phyloP scores from a whole-genome alignment of 1,139 yeast genomes.

The Yamadazyma trypodendri region DNA sequence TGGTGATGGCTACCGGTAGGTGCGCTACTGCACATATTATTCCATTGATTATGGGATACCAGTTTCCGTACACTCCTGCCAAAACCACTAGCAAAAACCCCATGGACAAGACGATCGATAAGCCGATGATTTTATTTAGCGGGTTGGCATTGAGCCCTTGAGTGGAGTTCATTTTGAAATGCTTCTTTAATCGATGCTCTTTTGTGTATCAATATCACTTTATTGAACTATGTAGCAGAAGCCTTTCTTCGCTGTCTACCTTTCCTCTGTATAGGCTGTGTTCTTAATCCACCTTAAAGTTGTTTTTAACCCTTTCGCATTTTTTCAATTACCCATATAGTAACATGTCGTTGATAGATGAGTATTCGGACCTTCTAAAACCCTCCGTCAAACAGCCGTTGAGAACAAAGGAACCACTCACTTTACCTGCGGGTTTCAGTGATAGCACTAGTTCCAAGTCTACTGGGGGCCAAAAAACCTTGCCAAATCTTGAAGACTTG shows the following conservation, averaged over 20 bases:
- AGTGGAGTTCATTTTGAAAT: constrained; percentile 3
- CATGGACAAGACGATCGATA: constrained; percentile 70
- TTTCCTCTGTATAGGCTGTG: neutral
- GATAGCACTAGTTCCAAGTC: constrained; percentile 7
- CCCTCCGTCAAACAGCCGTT: constrained; percentile 16
- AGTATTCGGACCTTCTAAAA: constrained; percentile 17
- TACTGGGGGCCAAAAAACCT: constrained; percentile 5
- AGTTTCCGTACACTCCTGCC: constrained; percentile 73
- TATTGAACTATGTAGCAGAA: too few relatives aligned
- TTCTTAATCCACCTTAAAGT: too few relatives aligned
- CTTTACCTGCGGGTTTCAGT: constrained; percentile 23
- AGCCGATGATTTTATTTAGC: constrained; percentile 68
- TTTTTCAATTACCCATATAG: neutral
- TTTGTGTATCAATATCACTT: too few relatives aligned
- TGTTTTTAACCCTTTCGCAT: constrained; percentile 1
- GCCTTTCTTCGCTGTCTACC: too few relatives aligned
- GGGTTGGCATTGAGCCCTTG: constrained; percentile 47
- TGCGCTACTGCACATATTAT: constrained; percentile 60
- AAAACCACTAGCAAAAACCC: constrained; percentile 79
- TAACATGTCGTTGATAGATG: constrained; percentile 2
- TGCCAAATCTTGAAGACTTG: constrained; percentile 25
- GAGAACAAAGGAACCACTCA: constrained; percentile 12
- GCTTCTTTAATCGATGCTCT: too few relatives aligned
- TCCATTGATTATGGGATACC: constrained; percentile 72
- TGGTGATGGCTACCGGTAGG: constrained; percentile 54